These are phyloP conservation scores for Panicum miliaceum DNA, from an alignment of 176 grass and related monocot species.

Conservation along the genomic window DNA sequence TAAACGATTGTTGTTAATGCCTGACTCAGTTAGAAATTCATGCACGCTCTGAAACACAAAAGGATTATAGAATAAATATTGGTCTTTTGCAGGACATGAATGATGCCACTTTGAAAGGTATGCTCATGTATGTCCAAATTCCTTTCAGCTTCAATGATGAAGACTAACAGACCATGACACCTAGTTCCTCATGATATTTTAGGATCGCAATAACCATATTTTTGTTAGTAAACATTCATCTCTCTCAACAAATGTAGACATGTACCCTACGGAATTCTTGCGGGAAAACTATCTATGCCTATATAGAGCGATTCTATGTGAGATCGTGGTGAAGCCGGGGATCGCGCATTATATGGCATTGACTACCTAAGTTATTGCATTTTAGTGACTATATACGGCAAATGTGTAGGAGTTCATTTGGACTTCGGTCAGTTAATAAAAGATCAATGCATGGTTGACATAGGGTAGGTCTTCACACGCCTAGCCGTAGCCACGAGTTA, in stretches of 20 bases:
- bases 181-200: not conserved
- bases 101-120: conserved; percentile 28
- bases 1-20: not conserved
- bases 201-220: not conserved
- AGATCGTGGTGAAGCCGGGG: not conserved
- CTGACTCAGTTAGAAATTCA: not conserved
- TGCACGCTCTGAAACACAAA: not conserved
- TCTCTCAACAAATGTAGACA: not conserved
- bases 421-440: not conserved
- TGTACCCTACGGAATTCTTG: not conserved
- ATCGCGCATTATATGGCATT: not conserved
- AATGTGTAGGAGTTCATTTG: not conserved
- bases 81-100: conserved; percentile 23
- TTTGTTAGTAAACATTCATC: not conserved
- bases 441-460: not conserved
- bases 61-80: not conserved
- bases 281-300: not conserved
- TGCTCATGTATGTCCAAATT: conserved; percentile 23
- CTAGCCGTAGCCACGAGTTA: not conserved
- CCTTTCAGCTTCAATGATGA: conserved; percentile 36
- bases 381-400: not conserved
- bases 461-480: not conserved
- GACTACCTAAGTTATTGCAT: not conserved
- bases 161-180: not conserved
- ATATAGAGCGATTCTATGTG: too few relatives aligned